Conservation (phyloP, 108 stramenopile genomes). For the Conticribra weissflogii region DNA sequence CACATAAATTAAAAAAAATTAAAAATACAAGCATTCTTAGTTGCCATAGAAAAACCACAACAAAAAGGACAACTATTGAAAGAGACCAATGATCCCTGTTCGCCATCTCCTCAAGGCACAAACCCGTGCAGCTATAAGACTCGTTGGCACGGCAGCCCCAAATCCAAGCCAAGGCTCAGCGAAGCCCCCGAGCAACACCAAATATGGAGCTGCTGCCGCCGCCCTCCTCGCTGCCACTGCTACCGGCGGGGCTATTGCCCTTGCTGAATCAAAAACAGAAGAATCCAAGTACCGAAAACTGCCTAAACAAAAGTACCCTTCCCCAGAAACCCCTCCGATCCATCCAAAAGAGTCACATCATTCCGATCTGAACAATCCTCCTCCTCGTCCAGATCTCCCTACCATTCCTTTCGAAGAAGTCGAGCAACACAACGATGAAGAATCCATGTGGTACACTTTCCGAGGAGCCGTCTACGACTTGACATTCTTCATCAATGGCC, state of each 20-base stretch:
- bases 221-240: not conserved
- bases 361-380: conserved; percentile 32
- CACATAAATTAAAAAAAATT: too few species aligned
- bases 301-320: conserved; percentile 16
- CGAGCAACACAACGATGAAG: conserved; percentile 51
- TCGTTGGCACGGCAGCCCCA: not conserved
- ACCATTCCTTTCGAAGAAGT: conserved; percentile 39
- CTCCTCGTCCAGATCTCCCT: conserved; percentile 43
- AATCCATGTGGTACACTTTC: conserved; percentile 62
- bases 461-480: conserved; percentile 80
- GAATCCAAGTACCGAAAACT: not conserved
- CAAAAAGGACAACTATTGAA: too few species aligned
- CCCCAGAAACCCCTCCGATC: conserved; percentile 9
- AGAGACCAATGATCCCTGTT: not conserved
- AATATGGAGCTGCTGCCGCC: not conserved
- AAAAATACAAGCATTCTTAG: too few species aligned
- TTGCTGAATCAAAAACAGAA: not conserved
- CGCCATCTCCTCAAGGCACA: not conserved
- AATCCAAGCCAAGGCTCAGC: not conserved
- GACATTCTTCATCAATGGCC: conserved; percentile 61
- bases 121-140: not conserved
- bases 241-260: not conserved
- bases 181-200: not conserved
- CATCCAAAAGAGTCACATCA: conserved; percentile 1
- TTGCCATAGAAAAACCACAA: too few species aligned